Conservation (phyloP, 352 stramenopile species). For the Pythium phragmitis region DNA sequence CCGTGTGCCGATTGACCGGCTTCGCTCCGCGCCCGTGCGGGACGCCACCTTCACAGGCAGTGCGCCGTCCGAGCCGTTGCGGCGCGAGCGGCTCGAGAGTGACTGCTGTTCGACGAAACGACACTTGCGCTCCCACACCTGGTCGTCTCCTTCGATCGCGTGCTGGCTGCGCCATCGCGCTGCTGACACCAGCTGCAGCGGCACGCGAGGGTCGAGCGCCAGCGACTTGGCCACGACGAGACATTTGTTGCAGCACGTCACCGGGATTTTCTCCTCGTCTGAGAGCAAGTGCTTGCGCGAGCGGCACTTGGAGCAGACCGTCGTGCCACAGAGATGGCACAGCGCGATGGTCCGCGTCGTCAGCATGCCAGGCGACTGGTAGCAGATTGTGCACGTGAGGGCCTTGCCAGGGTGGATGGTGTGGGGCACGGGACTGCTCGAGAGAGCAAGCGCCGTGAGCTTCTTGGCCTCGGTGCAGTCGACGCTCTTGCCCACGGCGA, state of each 20-base stretch:
- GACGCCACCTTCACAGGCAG: not conserved
- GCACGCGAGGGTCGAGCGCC: conserved; percentile 6
- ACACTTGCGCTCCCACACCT: conserved; percentile 10
- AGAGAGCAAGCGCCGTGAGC: conserved; percentile 24
- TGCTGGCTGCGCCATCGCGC: conserved; percentile 13
- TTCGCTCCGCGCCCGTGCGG: not conserved
- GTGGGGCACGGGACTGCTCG: conserved; percentile 13
- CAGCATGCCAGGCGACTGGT: not conserved
- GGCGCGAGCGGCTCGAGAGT: conserved; percentile 6
- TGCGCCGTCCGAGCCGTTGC: not conserved
- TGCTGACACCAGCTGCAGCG: conserved; percentile 16
- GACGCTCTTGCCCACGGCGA: conserved; percentile 22
- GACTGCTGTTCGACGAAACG: conserved; percentile 4
- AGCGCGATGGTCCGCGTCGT: conserved; percentile 11
- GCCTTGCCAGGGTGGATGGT: not conserved
- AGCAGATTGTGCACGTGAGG: conserved; percentile 22
- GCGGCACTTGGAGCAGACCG: conserved; percentile 26
- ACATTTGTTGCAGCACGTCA: conserved; percentile 29
- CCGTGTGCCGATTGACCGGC: no score
- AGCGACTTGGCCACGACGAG: conserved; percentile 19
- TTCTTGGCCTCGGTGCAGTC: conserved; percentile 27
- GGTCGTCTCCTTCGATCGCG: conserved; percentile 8
- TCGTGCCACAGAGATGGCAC: conserved; percentile 15
- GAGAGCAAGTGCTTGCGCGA: conserved; percentile 23
- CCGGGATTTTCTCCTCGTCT: conserved; percentile 19